These are phyloP conservation scores for Asterella californica DNA, from an alignment of 225 moss, liverwort and hornwort genomes.

Conservation along the genomic window DNA sequence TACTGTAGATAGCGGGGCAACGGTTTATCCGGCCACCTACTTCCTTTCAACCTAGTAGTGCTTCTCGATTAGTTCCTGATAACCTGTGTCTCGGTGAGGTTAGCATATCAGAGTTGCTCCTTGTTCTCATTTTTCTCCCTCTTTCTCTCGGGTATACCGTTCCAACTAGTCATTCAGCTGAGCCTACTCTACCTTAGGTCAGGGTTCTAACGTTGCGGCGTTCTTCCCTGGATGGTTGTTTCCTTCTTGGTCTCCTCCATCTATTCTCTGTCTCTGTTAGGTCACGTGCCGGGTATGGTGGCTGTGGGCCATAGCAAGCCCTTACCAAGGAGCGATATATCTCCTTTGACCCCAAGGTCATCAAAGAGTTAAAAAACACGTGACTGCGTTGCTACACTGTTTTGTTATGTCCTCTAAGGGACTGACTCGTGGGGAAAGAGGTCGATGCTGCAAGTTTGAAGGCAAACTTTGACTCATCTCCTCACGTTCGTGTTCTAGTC, in stretches of 20 bases:
- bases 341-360: background rate
- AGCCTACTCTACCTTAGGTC: background rate
- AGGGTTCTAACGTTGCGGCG: background rate
- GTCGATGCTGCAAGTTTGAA: background rate
- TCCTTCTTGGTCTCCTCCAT: conserved; percentile 2
- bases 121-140: background rate
- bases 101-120: background rate
- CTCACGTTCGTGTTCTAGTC: background rate
- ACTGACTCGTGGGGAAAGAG: background rate
- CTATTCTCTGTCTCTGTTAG: background rate
- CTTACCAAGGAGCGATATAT: conserved; percentile 8
- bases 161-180: background rate
- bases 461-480: background rate
- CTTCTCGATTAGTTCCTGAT: background rate
- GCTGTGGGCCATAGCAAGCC: conserved; percentile 14
- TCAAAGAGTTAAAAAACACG: background rate
- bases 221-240: too few relatives aligned
- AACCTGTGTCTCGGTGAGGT: background rate
- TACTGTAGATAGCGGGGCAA: background rate
- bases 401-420: background rate
- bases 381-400: background rate
- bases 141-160: background rate
- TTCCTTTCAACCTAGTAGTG: background rate
- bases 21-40: conserved; percentile 1
- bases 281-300: background rate